These are phyloP conservation scores for Antrodiella citrinella DNA, from an alignment of 768 basidiomycete species.

Conservation along the genomic window DNA sequence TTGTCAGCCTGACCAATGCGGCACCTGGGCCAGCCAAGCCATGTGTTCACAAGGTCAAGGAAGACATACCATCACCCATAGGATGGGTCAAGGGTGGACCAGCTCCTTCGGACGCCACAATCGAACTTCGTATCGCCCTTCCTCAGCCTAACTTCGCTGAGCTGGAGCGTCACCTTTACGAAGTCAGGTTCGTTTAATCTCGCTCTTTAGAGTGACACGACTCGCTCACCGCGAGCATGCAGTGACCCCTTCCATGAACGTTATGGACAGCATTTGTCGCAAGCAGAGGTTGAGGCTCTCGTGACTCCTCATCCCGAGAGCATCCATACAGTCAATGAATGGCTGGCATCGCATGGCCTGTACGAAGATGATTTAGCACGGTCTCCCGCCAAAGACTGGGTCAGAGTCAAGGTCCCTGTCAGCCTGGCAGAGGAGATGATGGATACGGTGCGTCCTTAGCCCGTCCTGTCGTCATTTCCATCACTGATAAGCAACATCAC, in stretches of 20 bases:
- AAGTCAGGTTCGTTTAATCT: conserved; percentile 16
- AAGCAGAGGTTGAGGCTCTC: conserved; percentile 55
- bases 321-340: conserved; percentile 46
- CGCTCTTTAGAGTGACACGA: too few species aligned
- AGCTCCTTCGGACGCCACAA: conserved; percentile 37
- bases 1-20: neutral
- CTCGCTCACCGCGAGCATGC: too few species aligned
- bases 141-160: conserved; percentile 46
- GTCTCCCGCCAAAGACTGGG: conserved; percentile 66
- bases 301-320: conserved; percentile 51
- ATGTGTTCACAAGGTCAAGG: conserved; percentile 34
- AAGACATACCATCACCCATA: conserved; percentile 34
- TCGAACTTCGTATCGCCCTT: conserved; percentile 49
- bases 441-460: conserved; percentile 42
- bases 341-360: conserved; percentile 53
- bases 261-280: conserved; percentile 40
- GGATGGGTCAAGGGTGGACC: conserved; percentile 40
- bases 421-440: conserved; percentile 60
- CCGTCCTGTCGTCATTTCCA: too few species aligned
- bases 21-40: conserved; percentile 5
- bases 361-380: conserved; percentile 36
- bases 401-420: conserved; percentile 51
- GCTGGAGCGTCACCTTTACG: conserved; percentile 45
- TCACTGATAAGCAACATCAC: neutral
- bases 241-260: conserved; percentile 23